phyloP scores from a whole-genome alignment of 495 filamentous ascomycete species.

The Penicillium roqueforti region DNA sequence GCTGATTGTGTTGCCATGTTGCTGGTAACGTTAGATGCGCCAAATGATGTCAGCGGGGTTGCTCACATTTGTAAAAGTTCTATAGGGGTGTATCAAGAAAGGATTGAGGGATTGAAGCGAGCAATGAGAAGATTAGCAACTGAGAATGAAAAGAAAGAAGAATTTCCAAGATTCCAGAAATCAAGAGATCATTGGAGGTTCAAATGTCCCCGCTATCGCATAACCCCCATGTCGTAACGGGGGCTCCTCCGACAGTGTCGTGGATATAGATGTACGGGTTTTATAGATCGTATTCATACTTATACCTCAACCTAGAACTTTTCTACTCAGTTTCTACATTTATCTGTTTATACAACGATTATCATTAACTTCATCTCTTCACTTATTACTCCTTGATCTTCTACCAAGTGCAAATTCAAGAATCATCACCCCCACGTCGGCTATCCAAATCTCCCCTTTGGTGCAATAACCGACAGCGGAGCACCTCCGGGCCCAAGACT shows the following conservation, averaged over 20 bases:
- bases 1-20: constrained; percentile 42
- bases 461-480: constrained; percentile 36
- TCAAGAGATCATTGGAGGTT: neutral
- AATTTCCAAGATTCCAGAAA: neutral
- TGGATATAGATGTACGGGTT: neutral
- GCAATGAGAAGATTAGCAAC: neutral
- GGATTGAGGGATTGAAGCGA: neutral
- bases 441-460: constrained; percentile 27
- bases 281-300: neutral
- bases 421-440: constrained; percentile 19
- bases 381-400: neutral
- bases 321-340: neutral
- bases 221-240: neutral
- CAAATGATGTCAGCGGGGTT: constrained; percentile 1
- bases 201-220: constrained; percentile 2
- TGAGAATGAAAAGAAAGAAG: neutral
- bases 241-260: neutral
- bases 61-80: neutral
- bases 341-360: neutral
- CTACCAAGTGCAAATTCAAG: neutral
- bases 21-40: constrained; percentile 12
- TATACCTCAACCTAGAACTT: neutral
- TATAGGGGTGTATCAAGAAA: neutral
- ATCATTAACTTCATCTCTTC: neutral
- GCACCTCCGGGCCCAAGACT: constrained; percentile 19